A percentile compares a stretch with the other conserved stretches of the same genome.
Evolutionary conservation across 768 basidiomycete genomes (phyloP).

Genomic region (Termitomyces sp.): DNA sequence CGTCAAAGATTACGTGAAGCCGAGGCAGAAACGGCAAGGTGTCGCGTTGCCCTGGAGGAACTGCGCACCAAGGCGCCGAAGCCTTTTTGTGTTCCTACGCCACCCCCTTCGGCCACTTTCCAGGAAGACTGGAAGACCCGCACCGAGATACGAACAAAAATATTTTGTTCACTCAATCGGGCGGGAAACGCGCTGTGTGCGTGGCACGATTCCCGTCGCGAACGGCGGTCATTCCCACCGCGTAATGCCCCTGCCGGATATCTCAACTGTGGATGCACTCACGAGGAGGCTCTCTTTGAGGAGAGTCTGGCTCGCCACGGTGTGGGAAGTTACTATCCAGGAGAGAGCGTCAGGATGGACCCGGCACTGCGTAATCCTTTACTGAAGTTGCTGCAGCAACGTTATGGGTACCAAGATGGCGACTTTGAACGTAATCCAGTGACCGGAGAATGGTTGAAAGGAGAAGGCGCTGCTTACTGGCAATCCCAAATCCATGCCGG

Average conservation of each 20-base stretch:
- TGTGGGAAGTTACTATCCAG: constrained; percentile 80
- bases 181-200: constrained; percentile 87
- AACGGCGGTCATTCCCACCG: constrained; percentile 72
- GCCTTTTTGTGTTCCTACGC: constrained; percentile 16
- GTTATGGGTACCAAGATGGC: constrained; percentile 79
- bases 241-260: constrained; percentile 74
- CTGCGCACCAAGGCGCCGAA: constrained; percentile 11
- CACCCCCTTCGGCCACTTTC: constrained; percentile 42
- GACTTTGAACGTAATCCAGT: constrained; percentile 73
- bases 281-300: constrained; percentile 82
- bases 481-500: constrained; percentile 45
- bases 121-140: constrained; percentile 65
- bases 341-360: constrained; percentile 86
- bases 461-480: constrained; percentile 61
- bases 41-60: constrained; percentile 29
- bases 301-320: constrained; percentile 75
- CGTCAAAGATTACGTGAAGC: constrained; percentile 57
- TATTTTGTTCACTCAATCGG: constrained; percentile 78
- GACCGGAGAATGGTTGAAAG: constrained; percentile 63
- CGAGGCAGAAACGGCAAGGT: constrained; percentile 53
- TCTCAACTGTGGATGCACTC: constrained; percentile 85
- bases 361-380: constrained; percentile 81
- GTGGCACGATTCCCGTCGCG: constrained; percentile 86
- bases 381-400: constrained; percentile 60
- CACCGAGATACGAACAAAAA: constrained; percentile 64